A percentile compares a stretch with the other conserved stretches of the same genome.
These are phyloP conservation scores for Xylariales sp. DNA, from an alignment of 2,329 filamentous ascomycete genomes.

Conservation along the genomic window DNA sequence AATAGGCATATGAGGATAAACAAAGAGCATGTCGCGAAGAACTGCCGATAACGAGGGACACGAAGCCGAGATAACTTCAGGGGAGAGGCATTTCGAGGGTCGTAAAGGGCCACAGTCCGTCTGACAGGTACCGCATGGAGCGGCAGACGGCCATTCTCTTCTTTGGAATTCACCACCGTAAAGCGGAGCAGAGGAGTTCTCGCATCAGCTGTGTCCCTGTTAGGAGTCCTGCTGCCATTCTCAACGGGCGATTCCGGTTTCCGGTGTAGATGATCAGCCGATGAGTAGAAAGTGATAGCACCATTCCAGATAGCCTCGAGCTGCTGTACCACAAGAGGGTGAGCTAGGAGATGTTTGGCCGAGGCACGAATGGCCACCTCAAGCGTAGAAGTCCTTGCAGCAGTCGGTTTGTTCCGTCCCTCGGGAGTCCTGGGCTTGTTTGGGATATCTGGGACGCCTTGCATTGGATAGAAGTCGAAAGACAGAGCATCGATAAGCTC, in stretches of 20 bases:
- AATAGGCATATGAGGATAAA: constrained; percentile 82
- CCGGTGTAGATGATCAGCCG: constrained; percentile 79
- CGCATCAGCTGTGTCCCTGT: constrained; percentile 33
- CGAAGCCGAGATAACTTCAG: constrained; percentile 88
- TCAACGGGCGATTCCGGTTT: constrained; percentile 30
- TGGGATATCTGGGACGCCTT: constrained; percentile 60
- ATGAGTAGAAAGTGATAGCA: constrained; percentile 89
- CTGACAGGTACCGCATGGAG: constrained; percentile 43
- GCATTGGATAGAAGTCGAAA: constrained; percentile 90
- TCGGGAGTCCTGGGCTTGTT: constrained; percentile 26
- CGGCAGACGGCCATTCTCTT: constrained; percentile 25
- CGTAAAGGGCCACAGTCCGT: constrained; percentile 80
- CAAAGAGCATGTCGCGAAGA: constrained; percentile 83
- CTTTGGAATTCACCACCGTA: constrained; percentile 22
- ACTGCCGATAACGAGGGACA: constrained; percentile 86
- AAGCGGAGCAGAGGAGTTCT: constrained; percentile 48
- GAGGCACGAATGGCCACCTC: constrained; percentile 91
- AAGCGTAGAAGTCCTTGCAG: constrained; percentile 79
- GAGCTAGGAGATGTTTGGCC: constrained; percentile 86
- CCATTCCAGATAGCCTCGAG: constrained; percentile 97
- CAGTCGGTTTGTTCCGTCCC: constrained; percentile 42
- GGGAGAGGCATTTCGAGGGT: constrained; percentile 82
- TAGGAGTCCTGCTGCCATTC: constrained; percentile 17
- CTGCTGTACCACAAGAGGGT: constrained; percentile 88
- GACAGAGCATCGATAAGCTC: constrained; percentile 92